A percentile compares a stretch with the other conserved stretches of the same genome.
Evolutionary conservation across 148 eudicot species (phyloP).

Genomic region (Rhododendron vialii): DNA sequence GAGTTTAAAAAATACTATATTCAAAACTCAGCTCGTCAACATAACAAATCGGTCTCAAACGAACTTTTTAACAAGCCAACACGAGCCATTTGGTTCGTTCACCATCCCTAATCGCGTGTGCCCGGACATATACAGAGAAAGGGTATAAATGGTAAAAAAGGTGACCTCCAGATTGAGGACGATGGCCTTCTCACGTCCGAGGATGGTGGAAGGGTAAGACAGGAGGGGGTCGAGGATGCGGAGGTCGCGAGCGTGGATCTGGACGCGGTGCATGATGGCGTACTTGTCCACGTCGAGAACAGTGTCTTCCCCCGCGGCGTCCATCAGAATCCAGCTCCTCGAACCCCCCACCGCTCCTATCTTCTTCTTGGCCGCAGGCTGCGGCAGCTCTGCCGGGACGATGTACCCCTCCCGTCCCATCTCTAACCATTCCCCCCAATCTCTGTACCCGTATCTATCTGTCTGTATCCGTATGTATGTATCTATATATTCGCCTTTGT

Average conservation of each 20-base stretch:
- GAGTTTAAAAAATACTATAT: too few relatives aligned
- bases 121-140: neutral
- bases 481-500: neutral
- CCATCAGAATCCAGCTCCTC: constrained; percentile 56
- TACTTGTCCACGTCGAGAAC: constrained; percentile 70
- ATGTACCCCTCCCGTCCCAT: constrained; percentile 44
- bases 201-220: constrained; percentile 75
- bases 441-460: neutral
- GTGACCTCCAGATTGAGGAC: constrained; percentile 75
- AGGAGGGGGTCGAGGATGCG: constrained; percentile 77
- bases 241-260: constrained; percentile 88
- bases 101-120: neutral
- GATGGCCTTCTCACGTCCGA: constrained; percentile 80
- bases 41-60: neutral
- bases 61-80: neutral
- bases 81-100: neutral
- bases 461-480: neutral
- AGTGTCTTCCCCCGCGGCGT: constrained; percentile 37
- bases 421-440: constrained; percentile 17
- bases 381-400: constrained; percentile 29
- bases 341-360: constrained; percentile 10
- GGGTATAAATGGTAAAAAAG: neutral
- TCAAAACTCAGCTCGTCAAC: neutral
- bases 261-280: constrained; percentile 75
- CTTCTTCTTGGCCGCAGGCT: constrained; percentile 30